Evolutionary conservation across 495 filamentous ascomycete species (phyloP).

Genomic region (Hypoxylon perforatum): DNA sequence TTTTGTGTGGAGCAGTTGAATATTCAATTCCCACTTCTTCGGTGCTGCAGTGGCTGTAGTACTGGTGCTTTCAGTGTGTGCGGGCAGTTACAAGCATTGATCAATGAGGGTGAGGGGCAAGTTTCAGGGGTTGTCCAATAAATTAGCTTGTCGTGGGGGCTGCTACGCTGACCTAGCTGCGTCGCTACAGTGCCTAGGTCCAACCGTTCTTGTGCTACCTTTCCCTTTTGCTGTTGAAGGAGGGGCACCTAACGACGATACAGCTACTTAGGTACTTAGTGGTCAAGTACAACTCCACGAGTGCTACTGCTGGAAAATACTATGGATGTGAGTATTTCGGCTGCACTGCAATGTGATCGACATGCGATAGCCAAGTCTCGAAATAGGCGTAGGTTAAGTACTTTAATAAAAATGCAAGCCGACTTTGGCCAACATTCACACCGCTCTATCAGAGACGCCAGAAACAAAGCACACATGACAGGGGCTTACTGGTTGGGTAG

Average conservation of each 20-base stretch:
- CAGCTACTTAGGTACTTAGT: background rate
- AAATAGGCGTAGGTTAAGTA: background rate
- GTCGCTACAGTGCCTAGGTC: background rate
- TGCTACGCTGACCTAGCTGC: background rate
- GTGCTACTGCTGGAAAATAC: background rate
- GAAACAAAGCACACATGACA: conserved; percentile 19
- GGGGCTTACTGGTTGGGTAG: conserved; percentile 15
- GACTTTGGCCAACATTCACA: conserved; percentile 15
- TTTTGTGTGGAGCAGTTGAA: conserved; percentile 34
- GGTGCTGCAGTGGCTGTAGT: no score
- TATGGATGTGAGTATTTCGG: no score
- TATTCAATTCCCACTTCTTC: no score
- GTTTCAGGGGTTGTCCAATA: conserved; percentile 41
- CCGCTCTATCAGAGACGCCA: conserved; percentile 13
- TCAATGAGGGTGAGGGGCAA: conserved; percentile 39
- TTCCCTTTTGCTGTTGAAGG: background rate
- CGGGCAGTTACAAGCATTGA: no score
- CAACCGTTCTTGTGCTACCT: background rate
- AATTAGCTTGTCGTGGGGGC: conserved; percentile 16
- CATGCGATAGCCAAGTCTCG: background rate
- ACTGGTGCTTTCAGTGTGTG: no score
- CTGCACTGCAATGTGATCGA: background rate
- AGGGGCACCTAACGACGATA: background rate
- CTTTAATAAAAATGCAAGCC: background rate
- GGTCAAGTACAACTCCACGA: background rate